Evolutionary conservation across 345 rosid species (phyloP), one percentile per base, ranked within the genome.

Genomic region (Citrus cavaleriei): DNA sequence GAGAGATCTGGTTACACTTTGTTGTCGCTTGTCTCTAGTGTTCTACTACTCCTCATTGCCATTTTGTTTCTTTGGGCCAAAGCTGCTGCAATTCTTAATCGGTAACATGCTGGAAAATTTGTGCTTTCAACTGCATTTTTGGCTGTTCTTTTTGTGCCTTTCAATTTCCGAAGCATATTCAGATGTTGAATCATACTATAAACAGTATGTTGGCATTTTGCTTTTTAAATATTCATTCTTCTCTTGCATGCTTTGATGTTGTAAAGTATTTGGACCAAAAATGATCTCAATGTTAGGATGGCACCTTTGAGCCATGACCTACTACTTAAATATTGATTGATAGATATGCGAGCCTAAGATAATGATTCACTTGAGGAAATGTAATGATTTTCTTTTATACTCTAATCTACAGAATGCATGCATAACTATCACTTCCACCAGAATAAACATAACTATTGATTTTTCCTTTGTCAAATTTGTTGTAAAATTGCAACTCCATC

Each of bases 61-160:
- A 90, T 93, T 84, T 91, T 97, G 65, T 94, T 97, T 73, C 83
- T 94, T 58, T 97, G 98, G 99, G 93, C 98, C 85, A 97, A 94
- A 93, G 92, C 98, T 78, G 99, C 99, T 21, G 88, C 98, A 51
- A 83, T 92, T 84, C 97, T 97, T 77, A 94, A 92, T 83, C 78
- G 98, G 98, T 93, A 87, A 77, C 46, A 74, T 70, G 7, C 67
- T 64, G 30, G 25, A 77, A 28, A 61, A 54, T 34, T 60, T 65
- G 59, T 71, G 60, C 55, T 70, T 32, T 51, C 59, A 69, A 74
- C 3, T 73, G 46, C 46, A 2, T 64, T 70, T 37, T 78, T 19
- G 12, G 32, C 18, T 73, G 28, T 73, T 77, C 49, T 49, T 30
- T 46, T 1, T 58, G 38, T 58, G 42, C 37, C 64, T 14, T 37